Base-by-base conservation (phyloP, 805 yeast species). In the Myxozyma neotropica region DNA sequence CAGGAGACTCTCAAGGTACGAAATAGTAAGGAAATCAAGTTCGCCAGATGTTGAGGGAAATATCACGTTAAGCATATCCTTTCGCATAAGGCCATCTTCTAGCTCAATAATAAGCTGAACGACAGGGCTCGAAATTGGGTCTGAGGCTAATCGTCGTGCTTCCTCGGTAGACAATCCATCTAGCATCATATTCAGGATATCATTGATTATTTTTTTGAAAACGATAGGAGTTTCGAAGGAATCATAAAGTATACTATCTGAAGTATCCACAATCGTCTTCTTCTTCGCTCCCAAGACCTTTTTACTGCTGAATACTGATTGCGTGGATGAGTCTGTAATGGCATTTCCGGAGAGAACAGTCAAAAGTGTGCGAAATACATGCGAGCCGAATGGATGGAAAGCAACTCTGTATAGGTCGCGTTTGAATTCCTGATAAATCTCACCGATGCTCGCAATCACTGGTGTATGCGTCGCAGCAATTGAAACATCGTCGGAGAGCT, bases 91-190 rank as follows among this genome's bases (percentile, higher is more conserved):
- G 35, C 87, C 78, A 64, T 95, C 94, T 74, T 91, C 97, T 15
- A 89, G 81, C 68, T 87, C 89, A 43, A 92, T 78, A 8, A 88
- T 70, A 53, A 91, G 75, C 74, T 90, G 96, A 15, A 89, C 70
- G 1, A 92, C 95, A 0, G 98, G 97, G 0, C 97, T 90, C 0
- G 95, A 89, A 48, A 89, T 76, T 52, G 88, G 83, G 68, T 91
- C 87, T 52, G 89, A 83, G 13, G 96, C 86, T 55, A 85, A 74
- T 61, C 86, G 90, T 69, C 98, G 81, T 47, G 89, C 80, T 38
- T 78, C 75, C 19, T 79, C 77, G 10, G 80, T 73, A 49, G 78
- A 74, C 26, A 72, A 46, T 1, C 24, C 77, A 56, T 57, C 67
- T 57, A 77, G 69, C 17, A 86, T 69, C 5, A 71, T 62, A 8